These are phyloP conservation scores for Tricholoma bakamatsutake DNA, from an alignment of 768 basidiomycete genomes.

Conservation along the genomic window DNA sequence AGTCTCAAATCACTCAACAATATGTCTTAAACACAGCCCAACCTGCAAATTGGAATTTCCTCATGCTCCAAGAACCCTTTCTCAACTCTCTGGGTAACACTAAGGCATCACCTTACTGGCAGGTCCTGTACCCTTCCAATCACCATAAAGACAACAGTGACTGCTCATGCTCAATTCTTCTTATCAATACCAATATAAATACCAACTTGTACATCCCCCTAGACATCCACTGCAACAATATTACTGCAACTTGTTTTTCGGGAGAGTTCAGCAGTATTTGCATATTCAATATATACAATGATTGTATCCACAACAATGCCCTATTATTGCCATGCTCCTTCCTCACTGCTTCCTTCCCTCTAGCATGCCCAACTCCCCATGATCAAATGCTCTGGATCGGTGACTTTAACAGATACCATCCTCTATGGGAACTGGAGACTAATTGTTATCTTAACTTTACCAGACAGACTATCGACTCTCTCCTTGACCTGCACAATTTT, in stretches of 20 bases:
- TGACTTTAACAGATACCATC: conserved; percentile 1
- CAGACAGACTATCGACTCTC: not conserved
- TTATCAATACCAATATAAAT: conserved; percentile 9
- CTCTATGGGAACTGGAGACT: not conserved
- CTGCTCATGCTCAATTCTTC: conserved; percentile 1
- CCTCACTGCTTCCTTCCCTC: not conserved
- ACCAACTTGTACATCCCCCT: conserved; percentile 4
- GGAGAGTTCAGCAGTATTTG: not conserved
- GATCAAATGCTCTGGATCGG: not conserved
- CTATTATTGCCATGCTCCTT: not conserved
- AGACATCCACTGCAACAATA: not conserved
- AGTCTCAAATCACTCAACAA: conserved; percentile 15
- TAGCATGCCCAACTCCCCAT: not conserved
- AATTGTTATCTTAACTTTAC: conserved; percentile 4
- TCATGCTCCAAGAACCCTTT: conserved; percentile 26
- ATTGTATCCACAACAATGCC: conserved; percentile 3
- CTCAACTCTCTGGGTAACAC: conserved; percentile 18
- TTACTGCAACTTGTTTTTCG: not conserved
- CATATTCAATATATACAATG: conserved; percentile 1
- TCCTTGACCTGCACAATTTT: conserved; percentile 3
- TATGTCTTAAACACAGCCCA: conserved; percentile 10
- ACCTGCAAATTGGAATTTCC: conserved; percentile 18
- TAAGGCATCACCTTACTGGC: conserved; percentile 1
- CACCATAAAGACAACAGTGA: not conserved
- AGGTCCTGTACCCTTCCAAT: conserved; percentile 2